Evolutionary conservation across 176 grass and related monocot genomes (phyloP).

Genomic region (Oryza meridionalis): DNA sequence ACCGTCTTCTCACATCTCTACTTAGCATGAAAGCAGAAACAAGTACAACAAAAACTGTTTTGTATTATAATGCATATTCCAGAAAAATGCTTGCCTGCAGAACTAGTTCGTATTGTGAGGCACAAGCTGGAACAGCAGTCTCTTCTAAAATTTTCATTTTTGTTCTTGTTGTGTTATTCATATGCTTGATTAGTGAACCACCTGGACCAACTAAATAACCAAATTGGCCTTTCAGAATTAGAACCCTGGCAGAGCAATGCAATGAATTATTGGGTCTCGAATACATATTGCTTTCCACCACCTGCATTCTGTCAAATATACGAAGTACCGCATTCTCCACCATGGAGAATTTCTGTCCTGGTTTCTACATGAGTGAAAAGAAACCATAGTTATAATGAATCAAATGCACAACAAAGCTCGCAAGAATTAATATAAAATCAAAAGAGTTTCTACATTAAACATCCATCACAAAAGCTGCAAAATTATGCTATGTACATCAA

Average conservation of each 20-base stretch:
- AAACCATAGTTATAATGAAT: constrained; percentile 21
- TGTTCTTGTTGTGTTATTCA: constrained; percentile 33
- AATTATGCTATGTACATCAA: too few species aligned
- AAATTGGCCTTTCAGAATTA: constrained; percentile 36
- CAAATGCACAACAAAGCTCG: not conserved
- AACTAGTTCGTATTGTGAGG: constrained; percentile 44
- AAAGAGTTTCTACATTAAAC: too few species aligned
- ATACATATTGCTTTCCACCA: constrained; percentile 25
- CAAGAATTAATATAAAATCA: not conserved
- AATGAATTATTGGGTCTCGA: constrained; percentile 5
- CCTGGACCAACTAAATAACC: constrained; percentile 35
- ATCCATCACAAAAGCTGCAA: too few species aligned
- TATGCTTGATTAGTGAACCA: constrained; percentile 45
- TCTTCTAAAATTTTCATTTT: constrained; percentile 50
- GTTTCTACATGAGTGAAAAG: constrained; percentile 30
- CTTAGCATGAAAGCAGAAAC: not conserved
- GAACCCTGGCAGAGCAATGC: constrained; percentile 32
- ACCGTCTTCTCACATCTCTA: not conserved
- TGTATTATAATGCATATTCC: constrained; percentile 8
- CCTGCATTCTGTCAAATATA: constrained; percentile 55
- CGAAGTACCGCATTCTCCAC: constrained; percentile 44
- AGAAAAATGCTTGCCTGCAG: constrained; percentile 46
- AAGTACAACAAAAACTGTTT: not conserved
- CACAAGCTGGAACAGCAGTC: constrained; percentile 47
- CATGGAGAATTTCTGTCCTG: constrained; percentile 15